Conservation (phyloP, 2,329 filamentous ascomycete genomes). For the Elsinoe fawcettii region DNA sequence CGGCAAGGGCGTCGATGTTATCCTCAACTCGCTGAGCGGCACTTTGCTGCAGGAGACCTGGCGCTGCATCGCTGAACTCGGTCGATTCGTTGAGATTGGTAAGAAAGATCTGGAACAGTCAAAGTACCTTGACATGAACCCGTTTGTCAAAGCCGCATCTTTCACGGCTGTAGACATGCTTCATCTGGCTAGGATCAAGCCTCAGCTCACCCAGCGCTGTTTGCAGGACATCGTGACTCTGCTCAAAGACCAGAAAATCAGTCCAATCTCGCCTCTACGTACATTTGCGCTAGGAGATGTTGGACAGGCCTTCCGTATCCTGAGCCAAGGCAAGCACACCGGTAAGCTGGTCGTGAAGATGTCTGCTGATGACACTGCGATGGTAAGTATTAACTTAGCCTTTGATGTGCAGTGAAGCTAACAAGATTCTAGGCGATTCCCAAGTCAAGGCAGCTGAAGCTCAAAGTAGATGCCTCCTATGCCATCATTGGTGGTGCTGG, state of each 20-base stretch:
- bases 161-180: constrained; percentile 18
- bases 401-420: too few species aligned
- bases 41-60: constrained; percentile 24
- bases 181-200: too few species aligned
- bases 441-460: background rate
- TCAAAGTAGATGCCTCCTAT: constrained; percentile 17
- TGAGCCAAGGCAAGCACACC: constrained; percentile 21
- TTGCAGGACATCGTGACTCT: too few species aligned
- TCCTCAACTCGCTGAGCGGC: constrained; percentile 28
- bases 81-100: constrained; percentile 27
- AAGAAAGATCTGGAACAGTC: constrained; percentile 20
- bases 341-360: constrained; percentile 21
- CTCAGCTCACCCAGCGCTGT: too few species aligned
- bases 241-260: too few species aligned
- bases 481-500: constrained; percentile 23
- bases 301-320: constrained; percentile 19
- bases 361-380: background rate
- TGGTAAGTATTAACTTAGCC: too few species aligned
- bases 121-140: constrained; percentile 18
- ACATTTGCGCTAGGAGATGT: too few species aligned
- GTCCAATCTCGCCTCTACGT: too few species aligned
- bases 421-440: too few species aligned
- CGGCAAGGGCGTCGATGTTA: constrained; percentile 30
- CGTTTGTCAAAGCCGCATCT: constrained; percentile 17
- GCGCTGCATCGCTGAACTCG: constrained; percentile 26